These are phyloP conservation scores for Fusarium sp. DNA, from an alignment of 2,329 filamentous ascomycete species.

Conservation along the genomic window DNA sequence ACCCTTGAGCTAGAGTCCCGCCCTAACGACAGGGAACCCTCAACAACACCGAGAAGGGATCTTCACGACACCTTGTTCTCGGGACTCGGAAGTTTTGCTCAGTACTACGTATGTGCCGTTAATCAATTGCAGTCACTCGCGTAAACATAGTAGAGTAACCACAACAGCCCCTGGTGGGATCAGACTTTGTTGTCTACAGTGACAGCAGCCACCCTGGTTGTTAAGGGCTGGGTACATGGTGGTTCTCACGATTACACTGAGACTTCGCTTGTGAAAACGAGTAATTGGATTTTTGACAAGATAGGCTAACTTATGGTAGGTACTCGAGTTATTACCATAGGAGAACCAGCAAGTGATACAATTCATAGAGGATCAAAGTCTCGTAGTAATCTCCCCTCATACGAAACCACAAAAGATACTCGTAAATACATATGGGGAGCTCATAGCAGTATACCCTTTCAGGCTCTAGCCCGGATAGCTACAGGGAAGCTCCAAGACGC, in stretches of 20 bases:
- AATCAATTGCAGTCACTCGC: neutral
- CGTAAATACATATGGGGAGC: conserved; percentile 2
- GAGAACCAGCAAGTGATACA: too few species aligned
- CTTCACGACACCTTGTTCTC: neutral
- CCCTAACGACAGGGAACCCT: neutral
- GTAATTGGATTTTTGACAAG: too few species aligned
- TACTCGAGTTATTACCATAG: too few species aligned
- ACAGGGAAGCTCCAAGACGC: conserved; percentile 38
- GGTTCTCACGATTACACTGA: too few species aligned
- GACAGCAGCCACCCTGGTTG: neutral
- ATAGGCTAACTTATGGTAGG: too few species aligned
- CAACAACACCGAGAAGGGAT: neutral
- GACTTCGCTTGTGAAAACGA: neutral
- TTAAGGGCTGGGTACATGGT: neutral
- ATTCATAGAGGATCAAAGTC: neutral
- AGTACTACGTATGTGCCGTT: neutral
- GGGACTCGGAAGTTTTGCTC: neutral
- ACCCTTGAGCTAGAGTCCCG: neutral
- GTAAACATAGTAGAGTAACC: neutral
- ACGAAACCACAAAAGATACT: conserved; percentile 7
- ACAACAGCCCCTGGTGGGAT: conserved; percentile 1
- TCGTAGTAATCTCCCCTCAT: conserved; percentile 7
- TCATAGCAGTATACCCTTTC: conserved; percentile 10
- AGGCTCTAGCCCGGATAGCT: conserved; percentile 32
- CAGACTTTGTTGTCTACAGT: conserved; percentile 6